These are phyloP conservation scores for Phytophthora boehmeriae DNA, from an alignment of 352 stramenopile species.

Conservation along the genomic window DNA sequence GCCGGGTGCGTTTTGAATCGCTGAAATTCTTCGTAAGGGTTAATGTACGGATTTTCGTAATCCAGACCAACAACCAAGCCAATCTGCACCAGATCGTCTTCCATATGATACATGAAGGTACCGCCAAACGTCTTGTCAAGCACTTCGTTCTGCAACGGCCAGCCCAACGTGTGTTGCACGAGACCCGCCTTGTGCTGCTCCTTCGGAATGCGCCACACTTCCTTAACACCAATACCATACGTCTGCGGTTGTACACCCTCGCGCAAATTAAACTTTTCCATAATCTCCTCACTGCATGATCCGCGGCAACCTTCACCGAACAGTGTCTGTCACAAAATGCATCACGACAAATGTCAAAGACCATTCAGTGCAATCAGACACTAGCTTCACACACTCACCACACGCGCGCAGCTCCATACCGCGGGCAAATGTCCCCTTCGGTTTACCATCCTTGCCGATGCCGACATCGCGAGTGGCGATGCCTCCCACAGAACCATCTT, in stretches of 20 bases:
- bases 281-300: constrained; percentile 97
- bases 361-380: neutral
- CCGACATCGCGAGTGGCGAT: constrained; percentile 99
- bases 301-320: constrained; percentile 98
- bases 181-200: constrained; percentile 94
- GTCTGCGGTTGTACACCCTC: constrained; percentile 93
- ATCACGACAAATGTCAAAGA: constrained; percentile 13
- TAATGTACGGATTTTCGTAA: constrained; percentile 99
- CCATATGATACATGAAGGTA: constrained; percentile 99
- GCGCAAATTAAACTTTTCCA: constrained; percentile 96
- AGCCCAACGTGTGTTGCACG: constrained; percentile 99
- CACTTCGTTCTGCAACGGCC: constrained; percentile 92
- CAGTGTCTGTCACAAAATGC: constrained; percentile 87
- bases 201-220: constrained; percentile 93
- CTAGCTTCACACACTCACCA: constrained; percentile 39
- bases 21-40: constrained; percentile 99
- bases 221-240: constrained; percentile 99
- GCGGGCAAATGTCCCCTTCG: constrained; percentile 97
- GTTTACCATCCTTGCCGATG: constrained; percentile 95
- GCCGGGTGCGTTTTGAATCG: constrained; percentile 98
- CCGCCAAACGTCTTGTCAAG: constrained; percentile 97
- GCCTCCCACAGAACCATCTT: constrained; percentile 87
- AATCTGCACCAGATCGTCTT: constrained; percentile 95
- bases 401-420: constrained; percentile 96
- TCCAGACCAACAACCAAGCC: constrained; percentile 98